phyloP scores from a whole-genome alignment of 108 stramenopile species.

The Parietichytrium sp. region DNA sequence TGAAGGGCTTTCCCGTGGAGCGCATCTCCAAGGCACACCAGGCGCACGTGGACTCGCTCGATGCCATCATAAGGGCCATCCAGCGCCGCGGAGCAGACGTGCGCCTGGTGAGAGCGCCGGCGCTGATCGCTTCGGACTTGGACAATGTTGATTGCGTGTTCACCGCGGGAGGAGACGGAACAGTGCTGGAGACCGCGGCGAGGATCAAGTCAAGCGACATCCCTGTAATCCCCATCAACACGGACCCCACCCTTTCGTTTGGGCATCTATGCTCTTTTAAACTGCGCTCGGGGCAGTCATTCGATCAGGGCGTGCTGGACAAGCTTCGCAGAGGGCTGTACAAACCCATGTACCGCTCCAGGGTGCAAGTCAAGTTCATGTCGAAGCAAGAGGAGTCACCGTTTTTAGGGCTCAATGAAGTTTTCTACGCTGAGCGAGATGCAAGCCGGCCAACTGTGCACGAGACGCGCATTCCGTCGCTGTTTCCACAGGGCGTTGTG shows the following conservation, averaged over 20 bases:
- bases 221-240: conserved; percentile 1
- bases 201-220: conserved; percentile 14
- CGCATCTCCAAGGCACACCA: conserved; percentile 24
- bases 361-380: background rate
- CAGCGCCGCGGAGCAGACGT: conserved; percentile 18
- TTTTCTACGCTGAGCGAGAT: background rate
- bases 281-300: background rate
- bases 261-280: conserved; percentile 8
- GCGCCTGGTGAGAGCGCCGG: background rate
- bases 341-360: background rate
- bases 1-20: conserved; percentile 22
- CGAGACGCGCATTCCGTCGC: background rate
- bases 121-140: conserved; percentile 29
- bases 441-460: conserved; percentile 18
- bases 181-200: conserved; percentile 24
- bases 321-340: conserved; percentile 3
- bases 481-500: background rate
- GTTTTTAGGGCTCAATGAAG: background rate
- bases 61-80: background rate
- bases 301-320: conserved; percentile 19
- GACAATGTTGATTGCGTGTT: conserved; percentile 19
- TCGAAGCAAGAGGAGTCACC: background rate
- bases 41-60: background rate
- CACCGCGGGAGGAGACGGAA: background rate
- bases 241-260: background rate